Evolutionary conservation across 495 filamentous ascomycete species (phyloP), one percentile per base, ranked within the genome.

Genomic region (Penicillium manginii): DNA sequence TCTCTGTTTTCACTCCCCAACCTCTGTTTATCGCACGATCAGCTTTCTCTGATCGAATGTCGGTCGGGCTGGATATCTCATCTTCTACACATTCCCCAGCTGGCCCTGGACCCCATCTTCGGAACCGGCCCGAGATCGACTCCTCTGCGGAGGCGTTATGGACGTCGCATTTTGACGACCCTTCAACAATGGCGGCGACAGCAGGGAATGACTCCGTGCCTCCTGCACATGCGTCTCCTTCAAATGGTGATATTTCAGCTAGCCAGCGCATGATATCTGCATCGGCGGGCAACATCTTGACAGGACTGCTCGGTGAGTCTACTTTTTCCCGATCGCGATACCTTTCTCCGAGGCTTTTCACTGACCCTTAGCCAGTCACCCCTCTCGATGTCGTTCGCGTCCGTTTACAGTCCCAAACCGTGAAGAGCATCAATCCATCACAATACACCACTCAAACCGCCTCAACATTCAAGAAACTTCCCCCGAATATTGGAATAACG

Each of bases 371-470:
- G 14, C 56, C n/a, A 98, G 96, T 96, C 12, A 98, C 96, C 15
- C 94, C 94, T 57, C 85, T 98, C 21, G 94, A 98, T 71, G 96
- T 98, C 46, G 96, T 98, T 51, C 91, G 94, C 11, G 92, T 98
- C 40, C 91, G 94, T 48, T 80, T 96, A 55, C 94, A 98, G 75
- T 92, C 96, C 0, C 93, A 98, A 80, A 79, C 79, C 11, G 22
- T 47, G 4, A 54, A 82, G 60, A 55, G 78, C 40, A 61, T 69
- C 19, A 77, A 70, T 32, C 52, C 69, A 5, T 73, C 70, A 7
- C 72, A 65, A 29, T 75, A 70, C 67, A 81, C 66, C 73, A 82
- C 70, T 40, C 73, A 84, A 58, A 80, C 75, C 11, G 73, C 77
- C 9, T 76, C 77, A 40, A 74, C 83, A 48, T 87, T 93, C 70